Evolutionary conservation across 306 rosid species (phyloP).

Genomic region (Spatholobus suberectus): DNA sequence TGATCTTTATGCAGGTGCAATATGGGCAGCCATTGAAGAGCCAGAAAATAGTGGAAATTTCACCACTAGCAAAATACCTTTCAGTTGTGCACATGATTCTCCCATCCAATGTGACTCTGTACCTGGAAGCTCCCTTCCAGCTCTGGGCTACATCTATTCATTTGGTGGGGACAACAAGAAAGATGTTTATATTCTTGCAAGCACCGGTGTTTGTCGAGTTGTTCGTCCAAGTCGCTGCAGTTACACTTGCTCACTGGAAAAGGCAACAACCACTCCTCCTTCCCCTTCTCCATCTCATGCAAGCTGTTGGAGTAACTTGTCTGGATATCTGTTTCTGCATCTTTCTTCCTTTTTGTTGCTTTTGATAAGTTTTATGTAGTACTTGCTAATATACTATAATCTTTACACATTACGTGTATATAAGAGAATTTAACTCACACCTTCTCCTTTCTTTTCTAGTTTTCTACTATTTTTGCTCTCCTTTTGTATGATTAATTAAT

Average conservation of each 20-base stretch:
- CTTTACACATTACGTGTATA: too few species aligned
- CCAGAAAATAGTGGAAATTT: conserved; percentile 85
- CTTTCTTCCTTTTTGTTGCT: conserved; percentile 41
- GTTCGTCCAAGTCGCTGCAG: conserved; percentile 78
- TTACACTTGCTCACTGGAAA: conserved; percentile 58
- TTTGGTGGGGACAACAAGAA: conserved; percentile 79
- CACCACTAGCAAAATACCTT: conserved; percentile 56
- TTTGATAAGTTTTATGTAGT: conserved; percentile 24
- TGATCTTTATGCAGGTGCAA: conserved; percentile 73
- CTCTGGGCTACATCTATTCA: conserved; percentile 72
- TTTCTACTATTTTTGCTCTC: not conserved
- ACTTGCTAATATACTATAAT: too few species aligned
- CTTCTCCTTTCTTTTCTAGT: too few species aligned
- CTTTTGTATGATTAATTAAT: not conserved
- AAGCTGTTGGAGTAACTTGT: conserved; percentile 22
- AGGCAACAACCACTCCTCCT: conserved; percentile 39
- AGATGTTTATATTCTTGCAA: conserved; percentile 68
- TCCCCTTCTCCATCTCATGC: conserved; percentile 35
- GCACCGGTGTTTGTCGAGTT: conserved; percentile 74
- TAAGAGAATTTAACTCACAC: not conserved
- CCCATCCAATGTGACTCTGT: conserved; percentile 62
- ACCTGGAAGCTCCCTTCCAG: conserved; percentile 59
- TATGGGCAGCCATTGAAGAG: conserved; percentile 72
- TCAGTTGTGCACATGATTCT: conserved; percentile 73
- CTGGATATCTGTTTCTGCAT: conserved; percentile 31